These are phyloP conservation scores for Chalaropsis ovoidea DNA, from an alignment of 2,329 filamentous ascomycete species.

Conservation along the genomic window DNA sequence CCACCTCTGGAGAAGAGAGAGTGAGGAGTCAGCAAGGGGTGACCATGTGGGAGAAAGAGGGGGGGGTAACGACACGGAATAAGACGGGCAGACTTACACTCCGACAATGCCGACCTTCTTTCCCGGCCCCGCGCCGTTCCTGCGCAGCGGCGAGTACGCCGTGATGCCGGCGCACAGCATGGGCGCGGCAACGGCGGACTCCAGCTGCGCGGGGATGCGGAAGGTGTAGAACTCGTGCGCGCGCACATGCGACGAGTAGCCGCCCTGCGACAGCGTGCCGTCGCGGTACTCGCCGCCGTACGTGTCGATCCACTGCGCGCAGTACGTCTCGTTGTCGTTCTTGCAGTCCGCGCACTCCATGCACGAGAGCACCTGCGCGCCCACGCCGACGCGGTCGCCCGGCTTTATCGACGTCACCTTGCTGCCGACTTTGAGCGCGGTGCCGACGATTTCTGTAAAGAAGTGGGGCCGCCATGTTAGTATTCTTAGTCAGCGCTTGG, in stretches of 20 bases:
- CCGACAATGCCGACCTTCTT: constrained; percentile 66
- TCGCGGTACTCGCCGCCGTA: constrained; percentile 49
- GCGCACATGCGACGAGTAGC: constrained; percentile 55
- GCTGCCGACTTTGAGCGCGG: constrained; percentile 51
- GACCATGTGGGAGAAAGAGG: background rate
- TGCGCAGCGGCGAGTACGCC: constrained; percentile 62
- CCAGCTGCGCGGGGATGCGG: constrained; percentile 62
- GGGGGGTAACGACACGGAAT: background rate
- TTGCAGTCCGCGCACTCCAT: constrained; percentile 55
- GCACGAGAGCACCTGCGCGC: constrained; percentile 56
- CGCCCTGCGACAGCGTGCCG: constrained; percentile 54
- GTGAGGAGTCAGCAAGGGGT: background rate
- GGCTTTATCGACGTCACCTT: constrained; percentile 51
- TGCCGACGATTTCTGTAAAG: constrained; percentile 50
- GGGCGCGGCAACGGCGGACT: constrained; percentile 53
- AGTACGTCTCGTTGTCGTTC: constrained; percentile 59
- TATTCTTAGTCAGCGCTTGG: background rate
- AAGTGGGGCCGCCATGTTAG: background rate
- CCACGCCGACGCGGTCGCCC: constrained; percentile 58
- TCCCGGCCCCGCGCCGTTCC: constrained; percentile 61
- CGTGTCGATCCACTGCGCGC: constrained; percentile 49
- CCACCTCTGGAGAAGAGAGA: constrained; percentile 39
- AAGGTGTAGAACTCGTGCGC: constrained; percentile 66
- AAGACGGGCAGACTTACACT: constrained; percentile 31
- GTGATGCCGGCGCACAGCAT: constrained; percentile 79